Conservation (phyloP, 139 green algal genomes). For the Coelastrella sp. region DNA sequence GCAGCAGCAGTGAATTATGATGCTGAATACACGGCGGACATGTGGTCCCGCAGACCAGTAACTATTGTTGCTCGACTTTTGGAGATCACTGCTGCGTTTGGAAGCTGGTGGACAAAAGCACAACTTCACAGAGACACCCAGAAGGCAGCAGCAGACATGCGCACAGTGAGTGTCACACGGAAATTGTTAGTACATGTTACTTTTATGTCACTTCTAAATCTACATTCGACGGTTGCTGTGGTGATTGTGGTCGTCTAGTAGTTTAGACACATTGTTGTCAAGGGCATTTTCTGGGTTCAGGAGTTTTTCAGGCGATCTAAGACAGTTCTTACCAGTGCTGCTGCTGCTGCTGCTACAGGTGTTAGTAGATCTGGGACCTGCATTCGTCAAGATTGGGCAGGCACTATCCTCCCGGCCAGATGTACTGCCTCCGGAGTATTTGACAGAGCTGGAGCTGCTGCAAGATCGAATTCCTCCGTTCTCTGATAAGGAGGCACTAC, state of each 20-base stretch:
- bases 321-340: background rate
- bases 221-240: too few species aligned
- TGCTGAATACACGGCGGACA: slow-evolving; percentile 52
- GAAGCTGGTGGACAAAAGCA: background rate
- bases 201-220: background rate
- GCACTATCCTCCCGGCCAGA: slow-evolving; percentile 81
- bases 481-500: slow-evolving; percentile 58
- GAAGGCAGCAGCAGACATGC: background rate
- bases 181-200: background rate
- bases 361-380: slow-evolving; percentile 81
- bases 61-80: slow-evolving; percentile 64
- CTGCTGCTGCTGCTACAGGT: slow-evolving; percentile 43
- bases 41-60: slow-evolving; percentile 74
- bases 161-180: background rate
- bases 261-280: background rate
- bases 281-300: background rate
- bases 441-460: slow-evolving; percentile 81
- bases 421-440: slow-evolving; percentile 82
- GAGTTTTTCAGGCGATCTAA: background rate
- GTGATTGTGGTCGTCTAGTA: too few species aligned
- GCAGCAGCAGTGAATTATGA: slow-evolving; percentile 49
- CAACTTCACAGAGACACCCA: background rate
- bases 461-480: slow-evolving; percentile 92
- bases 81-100: slow-evolving; percentile 56
- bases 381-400: slow-evolving; percentile 94